Evolutionary conservation across 2,329 filamentous ascomycete genomes (phyloP).

Genomic region (Fusarium chaquense): DNA sequence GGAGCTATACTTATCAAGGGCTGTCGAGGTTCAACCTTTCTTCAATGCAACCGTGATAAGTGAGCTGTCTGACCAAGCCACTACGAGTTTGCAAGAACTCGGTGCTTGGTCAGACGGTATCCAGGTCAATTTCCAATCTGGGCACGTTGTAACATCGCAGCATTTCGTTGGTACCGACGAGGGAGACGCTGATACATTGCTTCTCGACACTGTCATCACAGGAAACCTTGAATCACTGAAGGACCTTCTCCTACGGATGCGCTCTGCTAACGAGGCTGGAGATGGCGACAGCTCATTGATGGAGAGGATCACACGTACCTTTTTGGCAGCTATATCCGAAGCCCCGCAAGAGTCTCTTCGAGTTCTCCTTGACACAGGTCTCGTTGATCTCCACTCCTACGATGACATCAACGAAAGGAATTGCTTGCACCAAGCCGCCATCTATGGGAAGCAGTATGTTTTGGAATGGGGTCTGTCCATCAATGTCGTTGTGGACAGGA

Average conservation of each 20-base stretch:
- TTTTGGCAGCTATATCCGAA: conserved; percentile 89
- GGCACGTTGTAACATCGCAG: conserved; percentile 74
- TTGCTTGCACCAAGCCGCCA: conserved; percentile 95
- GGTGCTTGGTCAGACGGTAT: conserved; percentile 98
- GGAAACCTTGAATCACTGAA: conserved; percentile 82
- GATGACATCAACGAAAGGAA: conserved; percentile 99
- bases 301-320: conserved; percentile 89
- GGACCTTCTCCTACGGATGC: conserved; percentile 84
- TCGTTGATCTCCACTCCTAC: conserved; percentile 91
- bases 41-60: conserved; percentile 98
- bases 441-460: conserved; percentile 87
- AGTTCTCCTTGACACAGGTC: conserved; percentile 80
- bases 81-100: conserved; percentile 93
- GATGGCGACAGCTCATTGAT: conserved; percentile 68
- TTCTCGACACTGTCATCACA: conserved; percentile 86
- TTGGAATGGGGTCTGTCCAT: conserved; percentile 79
- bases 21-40: conserved; percentile 97
- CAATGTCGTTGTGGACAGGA: conserved; percentile 80
- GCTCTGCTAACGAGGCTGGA: conserved; percentile 64
- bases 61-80: conserved; percentile 95
- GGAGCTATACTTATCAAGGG: conserved; percentile 93
- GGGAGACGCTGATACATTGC: conserved; percentile 87
- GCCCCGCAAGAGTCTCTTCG: conserved; percentile 81
- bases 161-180: conserved; percentile 82
- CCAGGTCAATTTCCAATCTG: conserved; percentile 83